phyloP scores from a whole-genome alignment of 768 basidiomycete species.

The Austroboletus festivus region DNA sequence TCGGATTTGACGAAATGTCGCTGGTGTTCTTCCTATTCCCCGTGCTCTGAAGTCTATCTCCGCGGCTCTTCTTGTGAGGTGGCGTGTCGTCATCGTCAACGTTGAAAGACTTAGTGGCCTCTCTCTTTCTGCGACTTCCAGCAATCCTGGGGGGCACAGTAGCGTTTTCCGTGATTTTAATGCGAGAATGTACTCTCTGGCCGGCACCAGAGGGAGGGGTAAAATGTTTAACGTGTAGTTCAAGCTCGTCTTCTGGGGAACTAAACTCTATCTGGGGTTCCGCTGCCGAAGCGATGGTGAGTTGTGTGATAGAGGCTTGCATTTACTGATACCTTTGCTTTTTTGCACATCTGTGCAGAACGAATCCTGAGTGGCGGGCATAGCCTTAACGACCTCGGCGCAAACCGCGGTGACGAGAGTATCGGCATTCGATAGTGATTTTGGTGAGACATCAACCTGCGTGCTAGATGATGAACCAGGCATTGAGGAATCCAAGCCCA shows the following conservation, averaged over 20 bases:
- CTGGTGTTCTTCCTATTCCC: slow-evolving; percentile 1
- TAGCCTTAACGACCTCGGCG: background rate
- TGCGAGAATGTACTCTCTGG: background rate
- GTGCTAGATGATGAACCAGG: slow-evolving; percentile 14
- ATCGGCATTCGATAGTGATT: slow-evolving; percentile 2
- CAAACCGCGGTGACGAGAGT: background rate
- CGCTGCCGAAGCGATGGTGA: background rate
- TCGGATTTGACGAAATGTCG: slow-evolving; percentile 1
- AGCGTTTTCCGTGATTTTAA: slow-evolving; percentile 2
- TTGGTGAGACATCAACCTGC: slow-evolving; percentile 12
- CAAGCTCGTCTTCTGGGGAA: background rate
- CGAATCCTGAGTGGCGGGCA: background rate
- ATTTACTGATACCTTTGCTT: background rate
- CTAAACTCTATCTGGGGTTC: background rate
- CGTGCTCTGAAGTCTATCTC: background rate
- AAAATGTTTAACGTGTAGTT: background rate
- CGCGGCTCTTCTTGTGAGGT: slow-evolving; percentile 21
- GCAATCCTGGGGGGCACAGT: slow-evolving; percentile 11
- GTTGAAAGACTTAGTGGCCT: slow-evolving; percentile 10
- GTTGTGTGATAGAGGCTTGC: background rate
- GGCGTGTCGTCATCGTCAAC: slow-evolving; percentile 13
- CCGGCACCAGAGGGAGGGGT: background rate
- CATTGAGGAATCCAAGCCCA: slow-evolving; percentile 7
- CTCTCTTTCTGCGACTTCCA: slow-evolving; percentile 29
- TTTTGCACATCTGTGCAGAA: background rate